A percentile compares a stretch with the other conserved stretches of the same genome.
These are phyloP conservation scores for Podaxis sp. DNA, from an alignment of 768 basidiomycete genomes.

Conservation along the genomic window DNA sequence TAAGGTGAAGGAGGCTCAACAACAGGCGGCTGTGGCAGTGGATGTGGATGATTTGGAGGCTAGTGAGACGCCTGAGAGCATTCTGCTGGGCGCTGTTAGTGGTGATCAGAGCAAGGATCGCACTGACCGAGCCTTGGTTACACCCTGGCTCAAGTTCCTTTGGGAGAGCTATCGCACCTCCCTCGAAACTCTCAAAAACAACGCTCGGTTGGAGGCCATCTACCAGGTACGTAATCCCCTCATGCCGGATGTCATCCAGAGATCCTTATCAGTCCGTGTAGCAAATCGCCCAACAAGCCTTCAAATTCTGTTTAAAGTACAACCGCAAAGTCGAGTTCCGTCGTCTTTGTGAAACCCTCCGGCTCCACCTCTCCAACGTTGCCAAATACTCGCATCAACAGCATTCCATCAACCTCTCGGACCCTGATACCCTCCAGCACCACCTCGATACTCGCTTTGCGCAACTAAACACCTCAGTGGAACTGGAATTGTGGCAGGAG, in stretches of 20 bases:
- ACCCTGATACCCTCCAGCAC: constrained; percentile 91
- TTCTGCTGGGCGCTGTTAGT: constrained; percentile 86
- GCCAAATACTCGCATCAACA: constrained; percentile 94
- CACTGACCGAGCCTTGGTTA: constrained; percentile 92
- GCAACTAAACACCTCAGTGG: constrained; percentile 94
- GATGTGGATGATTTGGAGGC: constrained; percentile 97
- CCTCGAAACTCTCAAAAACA: constrained; percentile 94
- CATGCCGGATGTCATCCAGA: constrained; percentile 4
- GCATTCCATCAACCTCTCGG: constrained; percentile 93
- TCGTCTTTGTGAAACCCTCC: constrained; percentile 92
- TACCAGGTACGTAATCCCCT: constrained; percentile 70
- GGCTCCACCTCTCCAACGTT: constrained; percentile 91
- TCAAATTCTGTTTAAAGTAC: constrained; percentile 94
- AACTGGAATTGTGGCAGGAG: constrained; percentile 98
- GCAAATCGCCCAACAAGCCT: constrained; percentile 96
- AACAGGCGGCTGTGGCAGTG: constrained; percentile 77
- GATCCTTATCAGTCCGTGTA: constrained; percentile 26
- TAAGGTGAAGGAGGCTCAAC: constrained; percentile 84
- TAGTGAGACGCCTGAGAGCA: constrained; percentile 91
- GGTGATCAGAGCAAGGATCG: constrained; percentile 90
- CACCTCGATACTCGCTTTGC: constrained; percentile 97
- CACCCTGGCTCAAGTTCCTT: constrained; percentile 97
- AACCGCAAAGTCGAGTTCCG: constrained; percentile 96
- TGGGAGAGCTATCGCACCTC: constrained; percentile 98
- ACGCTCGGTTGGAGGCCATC: constrained; percentile 85